These are phyloP conservation scores for Elaphomyces granulatus DNA, from an alignment of 495 filamentous ascomycete species.

Conservation along the genomic window DNA sequence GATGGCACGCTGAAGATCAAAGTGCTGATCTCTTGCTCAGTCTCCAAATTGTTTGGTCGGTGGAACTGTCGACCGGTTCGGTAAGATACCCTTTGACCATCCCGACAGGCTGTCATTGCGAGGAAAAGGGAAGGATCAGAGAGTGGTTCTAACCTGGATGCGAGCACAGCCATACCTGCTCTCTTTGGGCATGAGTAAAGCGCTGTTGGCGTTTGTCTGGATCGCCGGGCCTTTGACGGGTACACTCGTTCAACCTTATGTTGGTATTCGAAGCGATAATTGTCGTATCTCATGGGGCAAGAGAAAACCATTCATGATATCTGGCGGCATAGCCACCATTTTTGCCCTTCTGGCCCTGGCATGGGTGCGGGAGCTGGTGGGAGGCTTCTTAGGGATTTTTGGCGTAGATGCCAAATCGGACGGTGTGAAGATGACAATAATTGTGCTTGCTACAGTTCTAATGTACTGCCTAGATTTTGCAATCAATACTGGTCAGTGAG, in stretches of 20 bases:
- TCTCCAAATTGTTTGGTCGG: slow-evolving; percentile 88
- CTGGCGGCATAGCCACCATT: slow-evolving; percentile 57
- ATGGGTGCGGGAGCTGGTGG: slow-evolving; percentile 70
- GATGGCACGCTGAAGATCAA: too few species aligned
- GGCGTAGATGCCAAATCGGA: slow-evolving; percentile 48
- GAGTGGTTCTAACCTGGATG: too few species aligned
- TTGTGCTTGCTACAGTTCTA: slow-evolving; percentile 61
- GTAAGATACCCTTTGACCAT: slow-evolving; percentile 20
- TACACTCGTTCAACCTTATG: slow-evolving; percentile 80
- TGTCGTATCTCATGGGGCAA: slow-evolving; percentile 70
- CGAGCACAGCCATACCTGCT: slow-evolving; percentile 47
- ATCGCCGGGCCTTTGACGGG: slow-evolving; percentile 83
- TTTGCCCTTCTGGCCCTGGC: slow-evolving; percentile 59
- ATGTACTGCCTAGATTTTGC: slow-evolving; percentile 82
- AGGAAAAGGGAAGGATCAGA: too few species aligned
- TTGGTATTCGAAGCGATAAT: slow-evolving; percentile 81
- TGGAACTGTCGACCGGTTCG: slow-evolving; percentile 77
- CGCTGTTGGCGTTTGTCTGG: slow-evolving; percentile 87
- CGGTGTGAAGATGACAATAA: slow-evolving; percentile 44
- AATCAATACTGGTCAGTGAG: slow-evolving; percentile 68
- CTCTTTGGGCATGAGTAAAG: slow-evolving; percentile 81
- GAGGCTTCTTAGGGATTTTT: slow-evolving; percentile 54
- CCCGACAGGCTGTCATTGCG: too few species aligned
- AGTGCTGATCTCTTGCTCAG: slow-evolving; percentile 19
- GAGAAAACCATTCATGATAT: slow-evolving; percentile 78